Conservation (phyloP, 139 green algal genomes). For the Yamagishiella unicocca region DNA sequence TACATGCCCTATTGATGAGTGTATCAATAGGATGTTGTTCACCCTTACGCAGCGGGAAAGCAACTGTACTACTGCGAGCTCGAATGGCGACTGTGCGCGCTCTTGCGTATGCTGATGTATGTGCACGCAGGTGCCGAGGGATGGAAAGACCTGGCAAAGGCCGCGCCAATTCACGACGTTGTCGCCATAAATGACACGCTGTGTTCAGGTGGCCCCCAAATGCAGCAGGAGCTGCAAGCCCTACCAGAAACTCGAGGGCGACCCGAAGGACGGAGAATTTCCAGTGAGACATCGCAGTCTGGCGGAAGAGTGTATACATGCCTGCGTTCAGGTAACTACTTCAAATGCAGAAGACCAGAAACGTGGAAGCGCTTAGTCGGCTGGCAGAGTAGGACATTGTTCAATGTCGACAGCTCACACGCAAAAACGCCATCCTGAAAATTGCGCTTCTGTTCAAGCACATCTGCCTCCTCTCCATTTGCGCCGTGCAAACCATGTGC, state of each 20-base stretch:
- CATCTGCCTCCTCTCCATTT: slow-evolving; percentile 6
- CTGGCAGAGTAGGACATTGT: not conserved
- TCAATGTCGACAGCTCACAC: not conserved
- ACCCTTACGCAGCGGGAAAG: no score
- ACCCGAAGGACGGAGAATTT: slow-evolving; percentile 17
- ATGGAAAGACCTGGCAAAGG: not conserved
- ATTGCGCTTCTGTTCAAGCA: slow-evolving; percentile 27
- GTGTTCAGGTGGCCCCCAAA: not conserved
- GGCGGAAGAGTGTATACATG: slow-evolving; percentile 34
- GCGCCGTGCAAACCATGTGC: not conserved
- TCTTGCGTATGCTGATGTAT: no score
- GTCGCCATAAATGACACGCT: not conserved
- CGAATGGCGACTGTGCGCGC: not conserved
- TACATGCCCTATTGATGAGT: no score
- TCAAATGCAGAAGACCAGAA: not conserved
- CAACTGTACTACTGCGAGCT: no score
- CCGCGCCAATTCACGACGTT: not conserved
- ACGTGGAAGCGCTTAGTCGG: not conserved
- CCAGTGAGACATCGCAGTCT: slow-evolving; percentile 11
- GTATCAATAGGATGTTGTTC: no score
- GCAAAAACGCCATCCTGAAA: slow-evolving; percentile 23
- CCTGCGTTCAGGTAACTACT: not conserved
- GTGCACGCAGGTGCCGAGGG: no score
- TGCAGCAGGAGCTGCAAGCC: not conserved
- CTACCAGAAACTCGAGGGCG: slow-evolving; percentile 1